Evolutionary conservation across 108 stramenopile genomes (phyloP).

Genomic region (Skeletonema marinoi): DNA sequence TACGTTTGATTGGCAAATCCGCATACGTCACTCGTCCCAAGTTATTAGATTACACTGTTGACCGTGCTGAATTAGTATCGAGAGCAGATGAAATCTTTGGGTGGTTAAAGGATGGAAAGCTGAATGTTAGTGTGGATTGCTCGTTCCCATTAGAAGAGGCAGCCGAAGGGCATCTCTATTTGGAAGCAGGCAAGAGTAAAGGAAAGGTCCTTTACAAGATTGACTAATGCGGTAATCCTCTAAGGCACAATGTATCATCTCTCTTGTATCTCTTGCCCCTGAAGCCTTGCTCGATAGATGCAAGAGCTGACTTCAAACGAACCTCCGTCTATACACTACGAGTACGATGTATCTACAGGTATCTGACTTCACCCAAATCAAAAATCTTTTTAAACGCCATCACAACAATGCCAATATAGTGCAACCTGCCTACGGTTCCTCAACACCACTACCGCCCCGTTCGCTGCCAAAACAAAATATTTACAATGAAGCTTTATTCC

Average conservation of each 20-base stretch:
- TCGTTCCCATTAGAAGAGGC: slow-evolving; percentile 56
- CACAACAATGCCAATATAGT: too few species aligned
- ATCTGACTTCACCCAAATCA: not conserved
- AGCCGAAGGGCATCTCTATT: slow-evolving; percentile 54
- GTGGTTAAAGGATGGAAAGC: slow-evolving; percentile 57
- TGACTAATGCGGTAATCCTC: slow-evolving; percentile 11
- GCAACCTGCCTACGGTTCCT: too few species aligned
- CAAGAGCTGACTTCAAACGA: not conserved
- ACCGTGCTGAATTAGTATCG: slow-evolving; percentile 56
- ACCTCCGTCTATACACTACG: too few species aligned
- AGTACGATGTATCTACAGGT: not conserved
- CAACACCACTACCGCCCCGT: too few species aligned
- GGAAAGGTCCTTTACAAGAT: slow-evolving; percentile 62
- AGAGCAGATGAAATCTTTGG: slow-evolving; percentile 58
- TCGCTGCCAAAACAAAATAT: too few species aligned
- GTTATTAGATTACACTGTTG: slow-evolving; percentile 58
- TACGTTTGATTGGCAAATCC: slow-evolving; percentile 56
- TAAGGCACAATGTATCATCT: not conserved
- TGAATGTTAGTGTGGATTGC: slow-evolving; percentile 57
- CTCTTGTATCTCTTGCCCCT: too few species aligned
- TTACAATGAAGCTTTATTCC: not conserved
- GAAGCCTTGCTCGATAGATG: too few species aligned
- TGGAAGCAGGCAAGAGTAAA: slow-evolving; percentile 59
- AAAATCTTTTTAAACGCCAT: not conserved
- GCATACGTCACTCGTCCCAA: slow-evolving; percentile 66